A percentile compares a stretch with the other conserved stretches of the same genome.
Conservation (phyloP, 305 asterid genomes). For the Caryopteris hybrid region DNA sequence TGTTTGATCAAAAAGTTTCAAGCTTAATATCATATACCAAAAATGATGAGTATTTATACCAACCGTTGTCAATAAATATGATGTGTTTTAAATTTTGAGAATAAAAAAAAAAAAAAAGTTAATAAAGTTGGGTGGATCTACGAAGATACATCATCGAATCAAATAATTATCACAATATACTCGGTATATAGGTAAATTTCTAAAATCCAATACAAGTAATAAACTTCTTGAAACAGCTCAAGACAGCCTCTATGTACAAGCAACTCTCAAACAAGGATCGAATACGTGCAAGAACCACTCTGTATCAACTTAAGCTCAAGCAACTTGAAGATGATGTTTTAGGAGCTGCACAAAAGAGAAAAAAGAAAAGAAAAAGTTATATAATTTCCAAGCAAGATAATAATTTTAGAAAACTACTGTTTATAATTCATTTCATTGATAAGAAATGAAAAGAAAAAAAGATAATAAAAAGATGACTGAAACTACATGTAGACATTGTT, state of each 20-base stretch:
- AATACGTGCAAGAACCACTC: neutral
- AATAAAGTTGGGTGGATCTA: neutral
- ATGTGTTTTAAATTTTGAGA: neutral
- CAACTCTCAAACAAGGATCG: neutral
- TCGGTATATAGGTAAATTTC: slow-evolving; percentile 2
- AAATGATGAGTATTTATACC: no score
- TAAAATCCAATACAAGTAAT: neutral
- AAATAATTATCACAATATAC: neutral
- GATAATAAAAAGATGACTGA: no score
- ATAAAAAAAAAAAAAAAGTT: neutral
- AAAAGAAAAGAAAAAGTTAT: neutral
- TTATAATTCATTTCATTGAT: no score
- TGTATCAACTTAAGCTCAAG: neutral
- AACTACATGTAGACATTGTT: neutral
- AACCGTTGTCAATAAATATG: no score
- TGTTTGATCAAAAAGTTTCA: no score
- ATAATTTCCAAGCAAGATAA: neutral
- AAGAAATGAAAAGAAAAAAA: neutral
- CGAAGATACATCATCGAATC: neutral
- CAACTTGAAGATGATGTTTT: slow-evolving; percentile 21
- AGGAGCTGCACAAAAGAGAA: slow-evolving; percentile 14
- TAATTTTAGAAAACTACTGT: no score
- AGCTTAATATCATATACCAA: no score
- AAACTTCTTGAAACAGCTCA: neutral
- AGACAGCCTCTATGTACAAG: slow-evolving; percentile 24